Base-by-base conservation (phyloP, 2,329 filamentous ascomycete species). In the Tolypocladium sp. region DNA sequence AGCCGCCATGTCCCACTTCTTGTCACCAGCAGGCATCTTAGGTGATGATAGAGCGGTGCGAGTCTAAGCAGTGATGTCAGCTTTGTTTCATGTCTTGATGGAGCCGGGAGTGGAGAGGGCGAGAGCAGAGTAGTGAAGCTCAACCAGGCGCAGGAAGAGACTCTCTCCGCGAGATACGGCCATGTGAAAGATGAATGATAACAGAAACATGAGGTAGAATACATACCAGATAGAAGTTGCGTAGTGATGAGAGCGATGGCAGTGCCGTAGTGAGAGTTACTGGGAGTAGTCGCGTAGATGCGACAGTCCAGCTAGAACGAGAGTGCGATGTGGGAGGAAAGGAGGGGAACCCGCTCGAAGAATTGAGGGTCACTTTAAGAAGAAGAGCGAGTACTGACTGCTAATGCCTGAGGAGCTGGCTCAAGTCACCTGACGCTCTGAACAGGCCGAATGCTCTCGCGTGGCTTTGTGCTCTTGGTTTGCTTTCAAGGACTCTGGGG, bases 1-100 rank as follows among this genome's bases (percentile, higher is more conserved):
- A n/a, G 70, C 71, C 17, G 62, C 57, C 25, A 62, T 59, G 17
- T 70, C 70, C 74, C 74, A 76, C 60, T 73, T 74, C 67, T 75
- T 75, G 42, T 71, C 70, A 2, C 60, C 20, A 8, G 60, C 62
- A 60, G 66, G 64, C 69, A 70, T 71, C 27, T 13, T 58, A 9
- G 2, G 15, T 52, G 44, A 7, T 30, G 42, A 6, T 22, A 3
- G 22, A 12, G 9, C 27, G 25, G 15, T n/a, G n/a, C n/a, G n/a
- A n/a, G n/a, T n/a, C n/a, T n/a, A n/a, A n/a, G n/a, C n/a, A n/a
- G n/a, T 4, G 8, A 5, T 2, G 30, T 53, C 30, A 53, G 49
- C 49, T 37, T 53, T 30, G 20, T 22, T 13, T 35, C 20, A 8
- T 35, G 30, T 8, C 17, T 4, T 7, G 30, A 17, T 9, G 20